Conservation (phyloP, 129 eudicot species). For the Saussurea involucrata region DNA sequence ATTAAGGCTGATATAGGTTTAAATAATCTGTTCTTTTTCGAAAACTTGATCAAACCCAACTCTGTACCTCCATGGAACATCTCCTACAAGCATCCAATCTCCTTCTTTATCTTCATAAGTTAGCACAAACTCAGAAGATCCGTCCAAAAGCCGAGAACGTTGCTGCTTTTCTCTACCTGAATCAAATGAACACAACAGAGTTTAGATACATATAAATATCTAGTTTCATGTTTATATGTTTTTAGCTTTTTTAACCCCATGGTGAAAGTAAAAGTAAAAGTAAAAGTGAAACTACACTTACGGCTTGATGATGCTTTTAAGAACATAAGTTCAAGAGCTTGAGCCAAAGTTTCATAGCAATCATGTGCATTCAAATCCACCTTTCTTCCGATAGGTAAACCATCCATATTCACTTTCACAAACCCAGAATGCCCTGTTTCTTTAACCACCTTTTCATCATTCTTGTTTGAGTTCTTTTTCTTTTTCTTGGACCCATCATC, state of each 20-base stretch:
- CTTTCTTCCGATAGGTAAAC: conserved; percentile 87
- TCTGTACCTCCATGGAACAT: conserved; percentile 93
- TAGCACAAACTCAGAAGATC: conserved; percentile 89
- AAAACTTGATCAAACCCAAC: neutral
- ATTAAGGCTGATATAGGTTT: neutral
- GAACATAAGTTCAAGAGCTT: conserved; percentile 83
- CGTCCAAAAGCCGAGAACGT: conserved; percentile 75
- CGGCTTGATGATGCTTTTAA: conserved; percentile 46
- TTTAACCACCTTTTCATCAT: conserved; percentile 30
- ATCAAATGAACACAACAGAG: neutral
- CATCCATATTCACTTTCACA: conserved; percentile 97
- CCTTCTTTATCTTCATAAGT: conserved; percentile 99
- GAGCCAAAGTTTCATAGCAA: conserved; percentile 74
- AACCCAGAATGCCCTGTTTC: conserved; percentile 55
- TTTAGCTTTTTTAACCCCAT: neutral
- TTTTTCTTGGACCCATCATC: conserved; percentile 47
- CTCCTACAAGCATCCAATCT: conserved; percentile 99
- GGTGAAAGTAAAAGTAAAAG: neutral
- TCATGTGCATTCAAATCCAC: conserved; percentile 81
- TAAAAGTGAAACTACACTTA: conserved; percentile 21
- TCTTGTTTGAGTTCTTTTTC: conserved; percentile 36
- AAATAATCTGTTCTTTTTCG: neutral
- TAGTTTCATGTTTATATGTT: neutral
- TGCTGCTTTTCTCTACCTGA: conserved; percentile 55
- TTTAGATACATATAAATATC: neutral